phyloP scores from a whole-genome alignment of 2,329 filamentous ascomycete species.

The Talaromyces sp. region DNA sequence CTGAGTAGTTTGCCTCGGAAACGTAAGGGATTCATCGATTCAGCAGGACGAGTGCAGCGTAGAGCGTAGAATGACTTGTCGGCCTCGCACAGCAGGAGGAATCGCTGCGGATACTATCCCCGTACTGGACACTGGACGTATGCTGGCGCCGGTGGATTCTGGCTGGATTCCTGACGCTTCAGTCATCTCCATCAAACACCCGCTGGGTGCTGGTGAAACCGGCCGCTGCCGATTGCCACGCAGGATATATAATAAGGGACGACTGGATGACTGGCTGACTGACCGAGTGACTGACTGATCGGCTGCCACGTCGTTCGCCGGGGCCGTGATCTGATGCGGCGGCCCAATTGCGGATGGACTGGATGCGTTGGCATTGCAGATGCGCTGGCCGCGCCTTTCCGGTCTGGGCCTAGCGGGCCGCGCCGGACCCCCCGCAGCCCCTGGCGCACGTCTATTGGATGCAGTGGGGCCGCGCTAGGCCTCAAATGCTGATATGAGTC shows the following conservation, averaged over 20 bases:
- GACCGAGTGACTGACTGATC: background rate
- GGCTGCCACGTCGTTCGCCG: background rate
- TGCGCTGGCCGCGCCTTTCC: slow-evolving; percentile 7
- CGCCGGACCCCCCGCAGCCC: slow-evolving; percentile 8
- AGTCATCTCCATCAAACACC: background rate
- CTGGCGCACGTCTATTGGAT: background rate
- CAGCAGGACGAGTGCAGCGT: background rate
- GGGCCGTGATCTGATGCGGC: background rate
- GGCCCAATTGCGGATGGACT: slow-evolving; percentile 2
- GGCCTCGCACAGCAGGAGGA: background rate
- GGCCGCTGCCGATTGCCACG: background rate
- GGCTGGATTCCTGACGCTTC: background rate
- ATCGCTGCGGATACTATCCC: background rate
- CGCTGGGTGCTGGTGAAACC: background rate
- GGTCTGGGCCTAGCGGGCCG: slow-evolving; percentile 21
- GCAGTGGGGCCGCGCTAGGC: background rate
- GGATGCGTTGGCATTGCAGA: slow-evolving; percentile 21
- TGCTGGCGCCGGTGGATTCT: background rate
- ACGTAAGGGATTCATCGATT: background rate
- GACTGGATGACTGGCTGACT: too few species aligned
- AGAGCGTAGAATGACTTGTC: background rate
- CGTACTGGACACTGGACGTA: background rate
- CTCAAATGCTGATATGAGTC: background rate
- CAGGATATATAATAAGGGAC: too few species aligned
- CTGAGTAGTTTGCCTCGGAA: background rate